phyloP scores from a whole-genome alignment of 805 yeast species.

The Yarrowia deformans region DNA sequence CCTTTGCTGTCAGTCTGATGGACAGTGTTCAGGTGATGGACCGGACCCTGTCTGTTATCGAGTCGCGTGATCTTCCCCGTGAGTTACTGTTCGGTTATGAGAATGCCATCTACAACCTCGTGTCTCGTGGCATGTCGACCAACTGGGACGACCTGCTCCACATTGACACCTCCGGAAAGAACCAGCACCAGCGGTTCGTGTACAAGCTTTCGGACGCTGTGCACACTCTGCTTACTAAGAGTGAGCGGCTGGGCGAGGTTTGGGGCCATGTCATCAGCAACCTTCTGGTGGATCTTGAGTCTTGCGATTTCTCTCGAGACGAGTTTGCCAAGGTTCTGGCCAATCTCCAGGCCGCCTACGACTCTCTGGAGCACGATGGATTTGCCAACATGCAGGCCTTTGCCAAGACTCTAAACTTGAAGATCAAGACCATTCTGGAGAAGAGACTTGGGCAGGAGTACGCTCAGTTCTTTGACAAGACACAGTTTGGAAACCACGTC shows the following conservation, averaged over 20 bases:
- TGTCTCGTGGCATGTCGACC: constrained; percentile 49
- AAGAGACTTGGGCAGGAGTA: constrained; percentile 12
- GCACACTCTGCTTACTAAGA: constrained; percentile 45
- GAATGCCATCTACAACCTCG: constrained; percentile 40
- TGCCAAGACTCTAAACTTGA: constrained; percentile 22
- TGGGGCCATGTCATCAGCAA: constrained; percentile 46
- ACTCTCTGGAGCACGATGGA: constrained; percentile 23
- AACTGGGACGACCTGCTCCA: constrained; percentile 64
- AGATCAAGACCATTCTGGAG: constrained; percentile 14
- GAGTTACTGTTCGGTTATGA: constrained; percentile 47
- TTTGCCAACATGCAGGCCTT: constrained; percentile 31
- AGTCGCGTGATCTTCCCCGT: constrained; percentile 49
- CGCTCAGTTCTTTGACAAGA: constrained; percentile 29
- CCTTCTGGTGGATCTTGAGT: constrained; percentile 45
- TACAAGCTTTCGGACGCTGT: constrained; percentile 50
- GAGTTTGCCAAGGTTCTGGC: constrained; percentile 42
- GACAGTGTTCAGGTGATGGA: constrained; percentile 60
- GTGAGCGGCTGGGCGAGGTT: constrained; percentile 45
- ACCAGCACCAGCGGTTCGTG: constrained; percentile 49
- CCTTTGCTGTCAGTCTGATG: constrained; percentile 61
- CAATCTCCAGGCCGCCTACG: constrained; percentile 18
- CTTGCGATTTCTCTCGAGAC: constrained; percentile 46
- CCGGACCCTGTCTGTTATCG: constrained; percentile 47
- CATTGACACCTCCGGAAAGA: constrained; percentile 56
- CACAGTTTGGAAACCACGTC: constrained; percentile 10